Base-by-base conservation (phyloP, 2,329 filamentous ascomycete species). In the Fusarium aywerte region DNA sequence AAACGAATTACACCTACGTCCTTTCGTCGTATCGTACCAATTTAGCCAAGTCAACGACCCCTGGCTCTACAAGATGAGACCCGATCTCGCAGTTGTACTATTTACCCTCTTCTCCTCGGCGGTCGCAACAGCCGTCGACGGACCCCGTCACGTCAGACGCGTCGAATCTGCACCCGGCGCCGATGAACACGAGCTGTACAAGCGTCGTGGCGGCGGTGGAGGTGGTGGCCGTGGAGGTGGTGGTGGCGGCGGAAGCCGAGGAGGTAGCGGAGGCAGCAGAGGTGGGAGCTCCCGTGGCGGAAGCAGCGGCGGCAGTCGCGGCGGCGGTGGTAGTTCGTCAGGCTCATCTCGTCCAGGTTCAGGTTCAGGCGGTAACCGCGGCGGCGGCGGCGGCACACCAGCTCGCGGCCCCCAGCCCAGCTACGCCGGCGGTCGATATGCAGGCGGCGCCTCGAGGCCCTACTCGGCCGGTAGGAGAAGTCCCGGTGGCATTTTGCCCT, bases 401-500 rank as follows among this genome's bases (percentile, higher is more conserved):
- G 89, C 89, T 5, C 82, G 78, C 6, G 89, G 90, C 16, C 78
- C 84, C 1, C 71, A 80, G 16, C 87, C 87, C 5, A 62, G 73
- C 1, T 92, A 85, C 71, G 89, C 87, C 42, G 87, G 88, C 35
- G 89, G 89, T 9, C 71, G 75, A 50, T 91, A 84, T 73, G 85
- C 85, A 35, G 90, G 90, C 47, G 92, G 92, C 47, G 84, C 88
- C 0, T 62, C 80, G 4, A 74, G 75, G 1, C 90, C 92, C 3
- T 95, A 91, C 77, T 62, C 71, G 3, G 68, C 90, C 4, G 90
- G 89, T 8, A n/a, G 36, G 0, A 82, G 82, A 2, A 83, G 82
- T 1, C 76, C 81, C 5, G 83, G 84, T 5, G 83, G 90, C 35
- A 76, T 87, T 27, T 78, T 80, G 0, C 82, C 87, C 16, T 76